Conservation (phyloP, 768 basidiomycete genomes). For the Suillus clintonianus region DNA sequence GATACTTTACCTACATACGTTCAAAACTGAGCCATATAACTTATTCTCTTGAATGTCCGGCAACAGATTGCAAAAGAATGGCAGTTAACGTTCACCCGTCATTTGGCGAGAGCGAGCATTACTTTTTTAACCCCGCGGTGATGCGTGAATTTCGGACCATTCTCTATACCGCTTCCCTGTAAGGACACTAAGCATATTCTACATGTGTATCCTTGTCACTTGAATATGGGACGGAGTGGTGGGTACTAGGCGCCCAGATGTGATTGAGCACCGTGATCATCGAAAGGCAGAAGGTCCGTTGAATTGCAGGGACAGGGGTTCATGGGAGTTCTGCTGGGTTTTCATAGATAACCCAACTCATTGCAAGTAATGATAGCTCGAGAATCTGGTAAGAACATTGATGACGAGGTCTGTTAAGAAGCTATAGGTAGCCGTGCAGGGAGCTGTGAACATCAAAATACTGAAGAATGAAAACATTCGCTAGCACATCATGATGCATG, state of each 20-base stretch:
- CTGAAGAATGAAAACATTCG: background rate
- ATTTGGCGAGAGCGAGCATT: background rate
- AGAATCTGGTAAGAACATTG: background rate
- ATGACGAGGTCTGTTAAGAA: background rate
- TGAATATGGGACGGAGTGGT: background rate
- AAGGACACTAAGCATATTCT: background rate
- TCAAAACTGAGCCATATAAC: background rate
- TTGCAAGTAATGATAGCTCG: background rate
- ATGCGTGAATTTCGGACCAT: background rate
- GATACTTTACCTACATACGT: background rate
- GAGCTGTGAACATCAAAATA: background rate
- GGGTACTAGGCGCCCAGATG: background rate
- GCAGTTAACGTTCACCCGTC: background rate
- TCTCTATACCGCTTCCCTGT: background rate
- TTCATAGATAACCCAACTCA: background rate
- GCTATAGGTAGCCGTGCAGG: background rate
- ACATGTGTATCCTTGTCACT: background rate
- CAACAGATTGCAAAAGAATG: background rate
- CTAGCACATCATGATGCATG: background rate
- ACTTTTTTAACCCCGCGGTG: background rate
- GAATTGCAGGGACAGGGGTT: background rate
- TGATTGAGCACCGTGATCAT: background rate
- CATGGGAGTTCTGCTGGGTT: background rate
- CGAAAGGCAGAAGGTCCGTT: background rate
- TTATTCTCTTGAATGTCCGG: background rate